Conservation (phyloP, 108 stramenopile species). For the Craspedostauros australis region DNA sequence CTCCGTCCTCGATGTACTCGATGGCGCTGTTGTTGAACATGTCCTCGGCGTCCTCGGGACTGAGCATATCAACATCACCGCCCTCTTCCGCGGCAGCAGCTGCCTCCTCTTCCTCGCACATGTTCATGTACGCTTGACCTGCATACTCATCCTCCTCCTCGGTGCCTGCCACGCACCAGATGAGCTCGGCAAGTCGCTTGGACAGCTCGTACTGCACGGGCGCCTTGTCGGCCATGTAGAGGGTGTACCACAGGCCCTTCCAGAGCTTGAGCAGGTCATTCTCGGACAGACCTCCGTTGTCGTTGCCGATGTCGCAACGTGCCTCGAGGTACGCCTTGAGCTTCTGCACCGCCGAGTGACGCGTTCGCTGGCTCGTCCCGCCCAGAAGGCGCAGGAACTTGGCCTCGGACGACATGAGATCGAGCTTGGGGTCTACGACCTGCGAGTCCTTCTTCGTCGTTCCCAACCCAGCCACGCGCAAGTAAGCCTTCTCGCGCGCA, state of each 20-base stretch:
- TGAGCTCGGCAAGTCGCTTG: constrained; percentile 57
- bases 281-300: constrained; percentile 60
- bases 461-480: constrained; percentile 61
- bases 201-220: constrained; percentile 86
- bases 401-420: constrained; percentile 65
- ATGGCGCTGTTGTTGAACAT: neutral
- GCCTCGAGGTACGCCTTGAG: constrained; percentile 60
- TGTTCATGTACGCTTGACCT: constrained; percentile 62
- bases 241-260: constrained; percentile 90
- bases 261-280: constrained; percentile 88
- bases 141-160: constrained; percentile 87
- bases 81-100: constrained; percentile 27
- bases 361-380: constrained; percentile 59
- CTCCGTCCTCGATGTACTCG: constrained; percentile 10
- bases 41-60: constrained; percentile 8
- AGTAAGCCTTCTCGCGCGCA: constrained; percentile 60
- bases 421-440: constrained; percentile 46
- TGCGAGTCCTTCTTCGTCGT: constrained; percentile 19
- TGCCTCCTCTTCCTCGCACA: constrained; percentile 32
- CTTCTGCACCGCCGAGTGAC: constrained; percentile 66
- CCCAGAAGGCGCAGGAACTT: constrained; percentile 75
- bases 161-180: constrained; percentile 84
- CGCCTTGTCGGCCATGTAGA: constrained; percentile 88
- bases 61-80: constrained; percentile 14
- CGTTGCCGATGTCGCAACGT: constrained; percentile 41